A percentile compares a stretch with the other conserved stretches of the same genome.
These are phyloP conservation scores for Phytophthora ramorum DNA, from an alignment of 352 stramenopile genomes.

Conservation along the genomic window DNA sequence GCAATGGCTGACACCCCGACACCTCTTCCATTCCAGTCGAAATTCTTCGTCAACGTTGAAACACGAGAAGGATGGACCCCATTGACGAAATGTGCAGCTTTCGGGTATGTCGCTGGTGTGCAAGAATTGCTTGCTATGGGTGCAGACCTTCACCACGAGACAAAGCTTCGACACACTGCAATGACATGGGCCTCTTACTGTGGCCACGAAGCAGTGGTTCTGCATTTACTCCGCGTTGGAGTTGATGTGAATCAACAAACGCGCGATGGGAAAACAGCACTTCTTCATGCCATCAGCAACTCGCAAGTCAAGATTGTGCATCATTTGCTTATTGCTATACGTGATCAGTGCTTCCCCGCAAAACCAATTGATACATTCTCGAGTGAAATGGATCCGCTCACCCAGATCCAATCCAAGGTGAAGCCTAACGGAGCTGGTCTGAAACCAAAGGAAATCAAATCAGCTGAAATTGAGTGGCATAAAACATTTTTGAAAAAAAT, in stretches of 20 bases:
- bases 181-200: slow-evolving; percentile 83
- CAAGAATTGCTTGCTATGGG: slow-evolving; percentile 57
- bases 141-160: slow-evolving; percentile 55
- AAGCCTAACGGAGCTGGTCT: background rate
- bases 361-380: slow-evolving; percentile 40
- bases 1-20: background rate
- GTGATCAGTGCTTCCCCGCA: slow-evolving; percentile 42
- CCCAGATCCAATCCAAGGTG: background rate
- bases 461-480: slow-evolving; percentile 61
- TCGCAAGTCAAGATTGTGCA: slow-evolving; percentile 56
- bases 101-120: slow-evolving; percentile 45
- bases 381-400: slow-evolving; percentile 2
- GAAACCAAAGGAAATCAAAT: slow-evolving; percentile 9
- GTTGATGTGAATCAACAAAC: slow-evolving; percentile 52
- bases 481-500: slow-evolving; percentile 55
- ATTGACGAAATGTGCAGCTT: slow-evolving; percentile 67
- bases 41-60: slow-evolving; percentile 64
- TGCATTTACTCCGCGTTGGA: slow-evolving; percentile 53
- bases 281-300: slow-evolving; percentile 76
- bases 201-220: slow-evolving; percentile 66
- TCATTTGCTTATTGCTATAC: slow-evolving; percentile 56
- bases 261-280: slow-evolving; percentile 64
- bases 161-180: slow-evolving; percentile 64
- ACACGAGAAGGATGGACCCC: slow-evolving; percentile 74
- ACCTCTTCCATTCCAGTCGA: slow-evolving; percentile 18